Conservation (phyloP, 2,329 filamentous ascomycete genomes). For the Endocalyx cinctus region DNA sequence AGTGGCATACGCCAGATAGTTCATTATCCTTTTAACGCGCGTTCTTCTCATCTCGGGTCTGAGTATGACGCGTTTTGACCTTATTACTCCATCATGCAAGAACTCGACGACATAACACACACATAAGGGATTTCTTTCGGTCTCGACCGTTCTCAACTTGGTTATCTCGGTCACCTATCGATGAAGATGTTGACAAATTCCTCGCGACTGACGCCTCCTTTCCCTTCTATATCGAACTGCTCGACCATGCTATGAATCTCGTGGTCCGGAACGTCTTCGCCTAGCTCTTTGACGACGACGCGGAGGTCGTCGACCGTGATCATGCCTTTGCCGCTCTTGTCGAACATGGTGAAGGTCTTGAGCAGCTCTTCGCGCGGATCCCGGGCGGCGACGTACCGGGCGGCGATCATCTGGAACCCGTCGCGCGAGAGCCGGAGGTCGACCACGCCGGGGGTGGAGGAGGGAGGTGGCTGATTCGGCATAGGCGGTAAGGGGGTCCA, state of each 20-base stretch:
- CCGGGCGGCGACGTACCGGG: slow-evolving; percentile 72
- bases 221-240: slow-evolving; percentile 92
- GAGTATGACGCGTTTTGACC: no score
- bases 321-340: slow-evolving; percentile 84
- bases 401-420: slow-evolving; percentile 71
- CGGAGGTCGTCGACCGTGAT: slow-evolving; percentile 87
- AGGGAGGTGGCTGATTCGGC: slow-evolving; percentile 38
- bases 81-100: no score
- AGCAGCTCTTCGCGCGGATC: slow-evolving; percentile 90
- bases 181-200: slow-evolving; percentile 60
- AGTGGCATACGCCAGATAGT: no score
- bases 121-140: no score
- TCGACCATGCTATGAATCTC: slow-evolving; percentile 96
- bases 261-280: slow-evolving; percentile 87
- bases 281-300: slow-evolving; percentile 82
- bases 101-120: no score
- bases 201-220: slow-evolving; percentile 69
- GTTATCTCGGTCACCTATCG: slow-evolving; percentile 27
- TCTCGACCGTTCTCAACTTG: no score
- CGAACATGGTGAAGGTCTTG: slow-evolving; percentile 88
- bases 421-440: slow-evolving; percentile 69
- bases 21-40: no score
- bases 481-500: slow-evolving; percentile 42
- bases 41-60: no score
- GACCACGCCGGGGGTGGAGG: slow-evolving; percentile 53